These are phyloP conservation scores for Fusarium guadeloupense DNA, from an alignment of 2,329 filamentous ascomycete species.

Conservation along the genomic window DNA sequence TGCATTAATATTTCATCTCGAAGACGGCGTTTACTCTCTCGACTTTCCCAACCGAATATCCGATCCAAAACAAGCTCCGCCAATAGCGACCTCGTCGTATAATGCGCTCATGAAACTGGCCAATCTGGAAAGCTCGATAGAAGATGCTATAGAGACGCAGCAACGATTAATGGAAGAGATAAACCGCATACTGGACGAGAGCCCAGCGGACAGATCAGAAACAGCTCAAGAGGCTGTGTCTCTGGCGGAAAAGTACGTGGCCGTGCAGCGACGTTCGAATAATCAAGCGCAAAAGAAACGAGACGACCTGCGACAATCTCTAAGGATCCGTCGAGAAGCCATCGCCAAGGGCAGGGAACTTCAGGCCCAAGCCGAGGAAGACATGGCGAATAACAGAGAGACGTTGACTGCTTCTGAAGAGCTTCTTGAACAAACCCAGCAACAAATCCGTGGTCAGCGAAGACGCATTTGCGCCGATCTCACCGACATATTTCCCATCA, in stretches of 20 bases:
- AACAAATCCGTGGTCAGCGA: slow-evolving; percentile 83
- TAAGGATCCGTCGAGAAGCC: slow-evolving; percentile 70
- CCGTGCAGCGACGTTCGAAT: slow-evolving; percentile 72
- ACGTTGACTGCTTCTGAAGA: slow-evolving; percentile 66
- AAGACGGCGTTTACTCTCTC: slow-evolving; percentile 86
- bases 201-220: slow-evolving; percentile 54
- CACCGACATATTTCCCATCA: slow-evolving; percentile 80
- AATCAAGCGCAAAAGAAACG: slow-evolving; percentile 69
- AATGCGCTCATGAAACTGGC: slow-evolving; percentile 87
- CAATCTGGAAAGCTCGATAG: slow-evolving; percentile 89
- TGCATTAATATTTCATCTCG: slow-evolving; percentile 84
- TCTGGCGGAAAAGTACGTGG: slow-evolving; percentile 64
- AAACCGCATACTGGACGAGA: slow-evolving; percentile 62
- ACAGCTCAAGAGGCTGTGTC: slow-evolving; percentile 60
- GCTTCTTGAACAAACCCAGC: slow-evolving; percentile 65
- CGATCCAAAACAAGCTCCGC: slow-evolving; percentile 62
- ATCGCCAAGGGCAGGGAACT: slow-evolving; percentile 71
- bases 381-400: slow-evolving; percentile 69
- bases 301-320: slow-evolving; percentile 73
- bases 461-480: slow-evolving; percentile 89
- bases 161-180: slow-evolving; percentile 82
- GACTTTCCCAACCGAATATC: slow-evolving; percentile 66
- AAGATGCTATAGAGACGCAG: slow-evolving; percentile 84
- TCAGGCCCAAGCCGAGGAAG: slow-evolving; percentile 66
- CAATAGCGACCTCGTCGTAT: slow-evolving; percentile 78